These are phyloP conservation scores for Sporothrix mexicana DNA, from an alignment of 2,329 filamentous ascomycete genomes.

Conservation along the genomic window DNA sequence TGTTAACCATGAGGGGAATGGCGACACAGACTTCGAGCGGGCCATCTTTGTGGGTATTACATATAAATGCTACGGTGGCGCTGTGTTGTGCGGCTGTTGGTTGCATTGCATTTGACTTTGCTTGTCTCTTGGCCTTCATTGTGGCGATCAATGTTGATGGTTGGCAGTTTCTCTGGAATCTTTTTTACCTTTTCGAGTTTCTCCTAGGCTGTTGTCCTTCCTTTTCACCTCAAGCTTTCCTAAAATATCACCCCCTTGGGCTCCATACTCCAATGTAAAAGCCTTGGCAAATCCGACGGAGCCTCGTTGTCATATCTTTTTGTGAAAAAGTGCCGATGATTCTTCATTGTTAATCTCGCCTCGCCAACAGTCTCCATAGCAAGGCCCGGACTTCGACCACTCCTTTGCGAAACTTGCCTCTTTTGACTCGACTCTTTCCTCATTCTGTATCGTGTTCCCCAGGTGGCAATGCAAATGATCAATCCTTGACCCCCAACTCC, in stretches of 20 bases:
- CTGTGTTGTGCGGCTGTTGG: too few relatives aligned
- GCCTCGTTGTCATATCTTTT: background rate
- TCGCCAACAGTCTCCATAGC: background rate
- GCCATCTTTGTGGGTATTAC: too few relatives aligned
- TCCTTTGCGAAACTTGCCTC: too few relatives aligned
- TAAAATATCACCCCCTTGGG: background rate
- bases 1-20: background rate
- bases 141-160: background rate
- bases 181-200: background rate
- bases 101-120: too few relatives aligned
- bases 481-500: background rate
- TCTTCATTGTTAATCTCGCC: background rate
- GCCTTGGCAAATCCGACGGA: background rate
- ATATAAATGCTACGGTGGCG: too few relatives aligned
- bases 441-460: background rate
- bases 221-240: background rate
- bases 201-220: background rate
- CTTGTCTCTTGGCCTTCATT: too few relatives aligned
- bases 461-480: background rate
- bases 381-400: background rate
- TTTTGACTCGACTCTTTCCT: background rate
- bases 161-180: background rate
- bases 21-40: background rate
- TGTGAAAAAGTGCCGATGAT: background rate
- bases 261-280: background rate